These are phyloP conservation scores for Biscutella laevigata DNA, from an alignment of 441 rosid genomes.

Conservation along the genomic window DNA sequence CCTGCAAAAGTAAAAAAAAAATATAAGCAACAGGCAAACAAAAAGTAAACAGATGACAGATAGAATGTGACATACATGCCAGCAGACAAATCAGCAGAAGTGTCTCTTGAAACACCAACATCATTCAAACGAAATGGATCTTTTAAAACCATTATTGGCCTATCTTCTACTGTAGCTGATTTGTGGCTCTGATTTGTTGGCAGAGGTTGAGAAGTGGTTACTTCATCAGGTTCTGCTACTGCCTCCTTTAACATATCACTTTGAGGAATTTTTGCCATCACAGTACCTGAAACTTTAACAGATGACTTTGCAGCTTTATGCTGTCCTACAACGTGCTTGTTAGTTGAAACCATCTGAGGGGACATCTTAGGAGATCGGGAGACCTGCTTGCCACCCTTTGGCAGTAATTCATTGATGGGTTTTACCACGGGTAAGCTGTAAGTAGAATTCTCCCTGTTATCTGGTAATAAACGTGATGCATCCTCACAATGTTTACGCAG, in stretches of 20 bases:
- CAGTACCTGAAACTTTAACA: conserved; percentile 32
- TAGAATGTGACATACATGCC: conserved; percentile 40
- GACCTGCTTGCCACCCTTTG: conserved; percentile 38
- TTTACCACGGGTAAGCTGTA: conserved; percentile 33
- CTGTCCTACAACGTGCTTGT: conserved; percentile 36
- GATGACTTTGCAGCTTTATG: conserved; percentile 27
- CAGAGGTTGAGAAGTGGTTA: conserved; percentile 41
- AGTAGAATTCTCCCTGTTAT: conserved; percentile 30
- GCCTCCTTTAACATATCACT: conserved; percentile 40
- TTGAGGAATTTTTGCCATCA: conserved; percentile 44
- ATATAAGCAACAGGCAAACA: conserved; percentile 5
- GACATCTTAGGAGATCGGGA: conserved; percentile 48
- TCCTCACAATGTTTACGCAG: conserved; percentile 28
- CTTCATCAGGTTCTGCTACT: conserved; percentile 30
- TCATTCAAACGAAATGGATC: conserved; percentile 32
- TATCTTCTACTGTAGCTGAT: conserved; percentile 46
- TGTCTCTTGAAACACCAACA: conserved; percentile 31
- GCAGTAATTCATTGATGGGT: conserved; percentile 33
- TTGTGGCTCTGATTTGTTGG: conserved; percentile 41
- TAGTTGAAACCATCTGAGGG: conserved; percentile 31
- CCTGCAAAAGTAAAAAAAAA: conserved; percentile 26
- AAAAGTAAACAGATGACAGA: conserved; percentile 8
- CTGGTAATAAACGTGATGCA: conserved; percentile 28
- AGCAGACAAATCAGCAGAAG: conserved; percentile 35
- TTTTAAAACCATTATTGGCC: conserved; percentile 47